A percentile compares a stretch with the other conserved stretches of the same genome.
Evolutionary conservation across 441 rosid species (phyloP).

Genomic region (Mallotus japonicus): DNA sequence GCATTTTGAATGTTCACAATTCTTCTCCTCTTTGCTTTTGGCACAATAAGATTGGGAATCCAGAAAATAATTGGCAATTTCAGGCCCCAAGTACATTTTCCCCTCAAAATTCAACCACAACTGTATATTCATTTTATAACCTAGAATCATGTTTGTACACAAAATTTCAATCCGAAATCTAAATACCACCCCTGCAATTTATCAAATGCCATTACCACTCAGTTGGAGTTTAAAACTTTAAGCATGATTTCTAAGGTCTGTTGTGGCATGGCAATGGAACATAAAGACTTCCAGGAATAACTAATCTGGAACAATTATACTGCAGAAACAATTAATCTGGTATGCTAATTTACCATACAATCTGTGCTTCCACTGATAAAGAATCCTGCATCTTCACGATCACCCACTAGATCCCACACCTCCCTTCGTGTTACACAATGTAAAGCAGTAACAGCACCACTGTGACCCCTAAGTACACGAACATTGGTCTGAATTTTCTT

Average conservation of each 20-base stretch:
- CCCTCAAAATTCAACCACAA: background rate
- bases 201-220: background rate
- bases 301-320: conserved; percentile 13
- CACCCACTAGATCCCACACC: conserved; percentile 98
- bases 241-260: background rate
- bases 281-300: conserved; percentile 11
- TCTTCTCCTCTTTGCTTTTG: background rate
- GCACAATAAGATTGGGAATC: background rate
- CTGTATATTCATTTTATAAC: background rate
- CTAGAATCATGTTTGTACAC: background rate
- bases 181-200: background rate
- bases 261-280: background rate
- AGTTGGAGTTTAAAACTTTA: conserved; percentile 1
- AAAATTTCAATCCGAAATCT: background rate
- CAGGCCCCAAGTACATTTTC: background rate
- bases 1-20: background rate
- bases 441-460: conserved; percentile 92
- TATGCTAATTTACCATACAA: conserved; percentile 57
- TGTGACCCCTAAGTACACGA: conserved; percentile 86
- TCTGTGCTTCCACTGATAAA: conserved; percentile 99
- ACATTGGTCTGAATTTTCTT: conserved; percentile 92
- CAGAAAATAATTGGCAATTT: conserved; percentile 3
- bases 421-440: conserved; percentile 97
- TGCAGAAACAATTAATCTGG: conserved; percentile 16
- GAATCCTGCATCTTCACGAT: conserved; percentile 99